Evolutionary conservation across 2,329 filamentous ascomycete genomes (phyloP), one percentile per base, ranked within the genome.

Genomic region (Pezicula carpinea): DNA sequence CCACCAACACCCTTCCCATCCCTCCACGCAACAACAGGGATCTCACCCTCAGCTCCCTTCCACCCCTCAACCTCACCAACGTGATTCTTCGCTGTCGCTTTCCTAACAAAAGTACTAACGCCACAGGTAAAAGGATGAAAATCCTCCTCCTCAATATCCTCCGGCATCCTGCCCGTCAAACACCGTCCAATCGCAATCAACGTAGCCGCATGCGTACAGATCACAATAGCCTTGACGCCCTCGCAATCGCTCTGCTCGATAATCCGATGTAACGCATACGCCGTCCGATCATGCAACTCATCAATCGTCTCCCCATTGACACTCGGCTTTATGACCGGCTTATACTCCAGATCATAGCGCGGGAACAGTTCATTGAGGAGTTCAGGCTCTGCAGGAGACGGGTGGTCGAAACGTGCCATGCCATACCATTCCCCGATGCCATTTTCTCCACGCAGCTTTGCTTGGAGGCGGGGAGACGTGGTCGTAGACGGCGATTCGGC

Each of bases 351-450:
- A 39, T 76, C 59, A 52, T 69, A 72, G 23, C 53, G 51, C 5
- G 83, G 82, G 64, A 96, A 95, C 53, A 89, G 76, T 17, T 65
- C 65, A 50, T 78, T 76, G 51, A 99, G 75, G 29, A 77, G 70
- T 22, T 73, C 59, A 13, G 83, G 70, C 3, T 78, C 68, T 3
- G 89, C 88, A 2, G 92, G 89, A 14, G 77, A 75, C 0, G 93
- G 93, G 61, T 97, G 93, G 46, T 87, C 77, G 66, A 96, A 96
- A 50, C 82, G 82, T 14, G 91, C 89, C 40, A 81, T 76, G 21
- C 93, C 93, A 65, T 93, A 97, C 85, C 93, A 97, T 71, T 99
- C 93, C 51, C 88, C 85, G 33, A 83, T 59, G 11, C 79, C 79
- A 47, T 72, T 68, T 57, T 84, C 80, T 40, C 73, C 75, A 31